Conservation (phyloP, 257 asterid genomes). For the Scutellaria minor region DNA sequence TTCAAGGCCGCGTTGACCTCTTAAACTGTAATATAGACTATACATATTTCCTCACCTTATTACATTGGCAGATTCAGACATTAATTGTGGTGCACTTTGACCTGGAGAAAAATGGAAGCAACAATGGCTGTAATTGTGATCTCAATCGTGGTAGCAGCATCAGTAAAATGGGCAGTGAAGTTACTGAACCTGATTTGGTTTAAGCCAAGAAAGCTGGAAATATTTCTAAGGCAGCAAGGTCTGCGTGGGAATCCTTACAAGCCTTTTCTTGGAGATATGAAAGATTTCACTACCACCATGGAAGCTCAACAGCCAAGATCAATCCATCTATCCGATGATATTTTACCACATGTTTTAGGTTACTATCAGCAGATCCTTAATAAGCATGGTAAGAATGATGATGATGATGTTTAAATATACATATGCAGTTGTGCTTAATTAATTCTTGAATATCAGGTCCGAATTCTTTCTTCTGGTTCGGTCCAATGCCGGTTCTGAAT, state of each 20-base stretch:
- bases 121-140: not conserved
- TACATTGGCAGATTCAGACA: too few relatives aligned
- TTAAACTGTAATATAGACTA: too few relatives aligned
- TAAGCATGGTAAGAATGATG: constrained; percentile 29
- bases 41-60: too few relatives aligned
- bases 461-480: constrained; percentile 37
- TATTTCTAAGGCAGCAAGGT: constrained; percentile 38
- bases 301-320: constrained; percentile 25
- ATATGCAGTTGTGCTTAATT: not conserved
- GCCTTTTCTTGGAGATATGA: constrained; percentile 35
- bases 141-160: constrained; percentile 13
- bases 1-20: too few relatives aligned
- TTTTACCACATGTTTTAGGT: not conserved
- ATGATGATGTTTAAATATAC: not conserved
- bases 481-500: constrained; percentile 32
- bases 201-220: constrained; percentile 40
- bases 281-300: constrained; percentile 14
- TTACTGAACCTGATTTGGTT: constrained; percentile 39
- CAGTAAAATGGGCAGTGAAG: constrained; percentile 8
- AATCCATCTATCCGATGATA: constrained; percentile 34
- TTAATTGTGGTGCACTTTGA: too few relatives aligned
- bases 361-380: not conserved
- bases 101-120: constrained; percentile 2
- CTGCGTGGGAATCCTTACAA: constrained; percentile 3
- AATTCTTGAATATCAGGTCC: constrained; percentile 13